These are phyloP conservation scores for Ensete glaucum DNA, from an alignment of 176 grass and related monocot species.

Conservation along the genomic window DNA sequence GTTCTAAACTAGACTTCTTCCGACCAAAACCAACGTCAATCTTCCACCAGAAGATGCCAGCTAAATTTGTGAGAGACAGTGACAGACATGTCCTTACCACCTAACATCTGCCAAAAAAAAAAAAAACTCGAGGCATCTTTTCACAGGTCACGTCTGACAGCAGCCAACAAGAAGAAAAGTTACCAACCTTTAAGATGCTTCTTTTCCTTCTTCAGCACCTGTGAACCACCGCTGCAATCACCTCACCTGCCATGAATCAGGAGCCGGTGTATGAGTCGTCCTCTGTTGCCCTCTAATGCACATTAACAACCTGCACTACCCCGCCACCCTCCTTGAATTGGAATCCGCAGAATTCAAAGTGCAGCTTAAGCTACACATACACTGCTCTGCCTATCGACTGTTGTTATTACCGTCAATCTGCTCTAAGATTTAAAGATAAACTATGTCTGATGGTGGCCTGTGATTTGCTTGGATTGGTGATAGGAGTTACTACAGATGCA, in stretches of 20 bases:
- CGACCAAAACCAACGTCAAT: background rate
- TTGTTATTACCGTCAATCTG: too few relatives aligned
- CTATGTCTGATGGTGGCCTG: background rate
- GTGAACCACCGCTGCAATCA: background rate
- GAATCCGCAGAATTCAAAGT: background rate
- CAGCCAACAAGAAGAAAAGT: background rate
- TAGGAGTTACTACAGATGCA: conserved; percentile 22
- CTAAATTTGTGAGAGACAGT: background rate
- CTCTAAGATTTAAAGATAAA: background rate
- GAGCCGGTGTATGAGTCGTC: background rate
- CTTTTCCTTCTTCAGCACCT: background rate
- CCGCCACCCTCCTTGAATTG: background rate
- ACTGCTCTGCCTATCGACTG: too few relatives aligned
- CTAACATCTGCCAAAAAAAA: background rate
- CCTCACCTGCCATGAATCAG: background rate
- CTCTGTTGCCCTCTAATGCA: background rate
- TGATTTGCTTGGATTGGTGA: background rate
- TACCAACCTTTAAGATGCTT: background rate
- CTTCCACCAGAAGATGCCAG: background rate
- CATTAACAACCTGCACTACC: background rate
- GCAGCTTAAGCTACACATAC: background rate
- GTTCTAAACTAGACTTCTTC: background rate
- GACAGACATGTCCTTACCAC: background rate
- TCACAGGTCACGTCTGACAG: background rate
- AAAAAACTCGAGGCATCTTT: background rate